Conservation (phyloP, 192 early-diverging fungal species). For the Spizellomyces punctatus region DNA sequence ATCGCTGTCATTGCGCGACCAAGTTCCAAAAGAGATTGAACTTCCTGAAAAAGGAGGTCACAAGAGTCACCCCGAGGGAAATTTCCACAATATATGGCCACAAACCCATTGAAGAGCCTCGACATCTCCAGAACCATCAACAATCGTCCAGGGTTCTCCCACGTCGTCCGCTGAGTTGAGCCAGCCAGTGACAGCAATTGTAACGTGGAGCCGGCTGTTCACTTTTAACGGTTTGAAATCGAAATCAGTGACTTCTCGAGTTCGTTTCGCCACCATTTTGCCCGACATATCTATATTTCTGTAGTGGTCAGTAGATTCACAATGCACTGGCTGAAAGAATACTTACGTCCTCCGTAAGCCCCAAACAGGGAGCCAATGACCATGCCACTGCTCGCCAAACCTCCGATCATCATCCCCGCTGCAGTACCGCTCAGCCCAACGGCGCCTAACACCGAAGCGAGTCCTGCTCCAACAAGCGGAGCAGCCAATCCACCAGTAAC, state of each 20-base stretch:
- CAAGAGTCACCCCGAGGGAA: not conserved
- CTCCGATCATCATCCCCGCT: constrained; percentile 44
- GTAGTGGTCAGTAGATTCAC: constrained; percentile 22
- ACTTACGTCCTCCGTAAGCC: constrained; percentile 52
- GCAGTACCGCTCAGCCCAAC: constrained; percentile 41
- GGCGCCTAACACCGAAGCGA: constrained; percentile 43
- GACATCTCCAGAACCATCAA: constrained; percentile 44
- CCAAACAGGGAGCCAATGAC: constrained; percentile 55
- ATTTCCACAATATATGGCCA: too few relatives aligned
- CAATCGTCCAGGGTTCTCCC: constrained; percentile 27
- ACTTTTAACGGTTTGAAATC: constrained; percentile 15
- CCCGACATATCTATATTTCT: constrained; percentile 23
- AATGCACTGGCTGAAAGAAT: not conserved
- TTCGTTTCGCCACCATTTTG: constrained; percentile 20
- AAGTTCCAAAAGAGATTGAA: constrained; percentile 44
- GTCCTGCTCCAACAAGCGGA: constrained; percentile 54
- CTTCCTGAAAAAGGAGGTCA: constrained; percentile 26
- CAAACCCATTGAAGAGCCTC: constrained; percentile 50
- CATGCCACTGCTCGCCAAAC: constrained; percentile 47
- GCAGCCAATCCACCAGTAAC: constrained; percentile 57
- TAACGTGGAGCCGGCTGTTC: constrained; percentile 39
- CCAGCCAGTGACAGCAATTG: constrained; percentile 54
- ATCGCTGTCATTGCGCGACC: constrained; percentile 46
- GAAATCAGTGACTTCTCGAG: constrained; percentile 30
- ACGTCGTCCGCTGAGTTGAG: constrained; percentile 34